phyloP scores from a whole-genome alignment of 2,329 filamentous ascomycete species.

The Penicillium sp. region DNA sequence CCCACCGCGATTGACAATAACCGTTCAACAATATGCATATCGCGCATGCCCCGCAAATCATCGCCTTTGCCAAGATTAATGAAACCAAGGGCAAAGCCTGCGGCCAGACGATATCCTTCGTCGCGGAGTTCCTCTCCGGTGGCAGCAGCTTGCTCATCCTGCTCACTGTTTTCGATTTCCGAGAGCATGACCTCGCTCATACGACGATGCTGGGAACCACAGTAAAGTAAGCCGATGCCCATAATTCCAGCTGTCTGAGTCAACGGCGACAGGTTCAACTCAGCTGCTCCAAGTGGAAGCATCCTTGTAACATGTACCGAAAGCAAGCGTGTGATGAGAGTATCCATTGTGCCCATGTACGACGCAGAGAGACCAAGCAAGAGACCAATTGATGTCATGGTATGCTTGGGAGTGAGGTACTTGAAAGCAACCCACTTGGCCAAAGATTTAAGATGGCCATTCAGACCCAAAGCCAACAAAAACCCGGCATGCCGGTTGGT shows the following conservation, averaged over 20 bases:
- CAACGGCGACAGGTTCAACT: slow-evolving; percentile 86
- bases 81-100: slow-evolving; percentile 87
- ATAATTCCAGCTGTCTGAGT: slow-evolving; percentile 96
- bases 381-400: slow-evolving; percentile 97
- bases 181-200: slow-evolving; percentile 99
- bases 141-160: slow-evolving; percentile 63
- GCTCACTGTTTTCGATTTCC: slow-evolving; percentile 84
- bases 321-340: slow-evolving; percentile 82
- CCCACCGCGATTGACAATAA: slow-evolving; percentile 81
- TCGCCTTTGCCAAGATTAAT: slow-evolving; percentile 93
- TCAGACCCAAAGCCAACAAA: slow-evolving; percentile 82
- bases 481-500: slow-evolving; percentile 97
- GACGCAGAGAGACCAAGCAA: slow-evolving; percentile 88
- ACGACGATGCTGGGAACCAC: slow-evolving; percentile 88
- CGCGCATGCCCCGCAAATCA: slow-evolving; percentile 82
- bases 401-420: slow-evolving; percentile 97
- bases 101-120: slow-evolving; percentile 93
- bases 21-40: slow-evolving; percentile 89
- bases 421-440: slow-evolving; percentile 99
- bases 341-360: slow-evolving; percentile 96
- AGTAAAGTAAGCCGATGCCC: slow-evolving; percentile 93
- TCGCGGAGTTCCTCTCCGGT: slow-evolving; percentile 77
- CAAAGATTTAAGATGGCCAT: slow-evolving; percentile 88
- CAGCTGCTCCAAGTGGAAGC: slow-evolving; percentile 86
- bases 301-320: slow-evolving; percentile 96